phyloP scores from a whole-genome alignment of 495 filamentous ascomycete genomes.

The Neurospora tetrasperma region DNA sequence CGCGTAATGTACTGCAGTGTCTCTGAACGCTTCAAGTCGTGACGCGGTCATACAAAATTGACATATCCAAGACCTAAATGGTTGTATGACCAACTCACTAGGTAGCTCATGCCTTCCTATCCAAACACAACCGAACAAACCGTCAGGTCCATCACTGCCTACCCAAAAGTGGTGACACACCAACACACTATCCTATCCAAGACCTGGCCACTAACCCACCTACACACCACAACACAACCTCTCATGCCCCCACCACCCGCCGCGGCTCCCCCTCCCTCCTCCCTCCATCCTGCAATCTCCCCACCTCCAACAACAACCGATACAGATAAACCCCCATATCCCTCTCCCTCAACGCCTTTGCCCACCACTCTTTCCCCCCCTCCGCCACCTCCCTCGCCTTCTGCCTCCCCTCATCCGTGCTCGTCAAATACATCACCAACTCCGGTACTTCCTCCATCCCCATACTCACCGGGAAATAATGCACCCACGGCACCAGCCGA shows the following conservation, averaged over 20 bases:
- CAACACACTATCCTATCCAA: background rate
- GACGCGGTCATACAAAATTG: too few species aligned
- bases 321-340: conserved; percentile 67
- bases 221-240: background rate
- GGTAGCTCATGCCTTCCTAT: background rate
- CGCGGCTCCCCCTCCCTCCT: background rate
- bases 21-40: too few species aligned
- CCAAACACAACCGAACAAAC: background rate
- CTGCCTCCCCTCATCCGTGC: conserved; percentile 18
- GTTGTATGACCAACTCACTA: background rate
- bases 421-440: conserved; percentile 30
- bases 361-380: conserved; percentile 53
- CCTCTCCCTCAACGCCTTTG: conserved; percentile 52
- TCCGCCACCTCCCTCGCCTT: conserved; percentile 30
- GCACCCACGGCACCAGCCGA: conserved; percentile 31
- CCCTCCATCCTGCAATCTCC: conserved; percentile 50
- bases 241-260: background rate
- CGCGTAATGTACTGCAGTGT: too few species aligned
- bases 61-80: too few species aligned
- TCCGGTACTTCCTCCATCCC: conserved; percentile 12
- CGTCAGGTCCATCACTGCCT: too few species aligned
- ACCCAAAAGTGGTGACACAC: too few species aligned
- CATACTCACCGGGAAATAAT: conserved; percentile 16
- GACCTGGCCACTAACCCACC: background rate
- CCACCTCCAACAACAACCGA: conserved; percentile 63